Base-by-base conservation (phyloP, 257 asterid species). In the Gentiana dahurica region DNA sequence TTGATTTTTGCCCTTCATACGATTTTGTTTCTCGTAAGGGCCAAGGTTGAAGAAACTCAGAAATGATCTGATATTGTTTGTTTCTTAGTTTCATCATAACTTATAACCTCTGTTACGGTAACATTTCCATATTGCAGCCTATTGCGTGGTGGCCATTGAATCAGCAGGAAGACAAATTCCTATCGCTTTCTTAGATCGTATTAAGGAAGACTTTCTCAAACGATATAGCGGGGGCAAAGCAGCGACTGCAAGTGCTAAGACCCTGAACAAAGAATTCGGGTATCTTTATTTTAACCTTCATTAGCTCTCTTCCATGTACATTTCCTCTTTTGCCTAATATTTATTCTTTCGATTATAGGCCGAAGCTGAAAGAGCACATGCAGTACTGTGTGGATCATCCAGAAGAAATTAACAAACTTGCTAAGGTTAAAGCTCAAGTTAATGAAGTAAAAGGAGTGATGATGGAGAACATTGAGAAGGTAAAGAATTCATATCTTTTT, bases 381-480 rank as follows among this genome's bases (percentile, higher is more conserved):
- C 66, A 70, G 57, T 79, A 75, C 6, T 75, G 79, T 61, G 69
- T 64, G 2, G 77, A 69, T 34, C 76, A 80, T 66, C 81, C 83
- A 1, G 81, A 80, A 67, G 87, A 80, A 63, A 72, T 80, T 9
- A 74, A 55, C 67, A 77, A 72, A 52, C 69, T 77, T 64, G 74
- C 77, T 38, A 80, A 80, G 49, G 81, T 80, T 8, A 74, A 80
- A 68, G 79, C 79, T 69, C 83, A 79, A 63, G 83, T 79, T 44
- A 51, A 74, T 48, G 81, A 73, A 68, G 86, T 79, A 0, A 79
- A 79, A 63, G 83, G 79, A 41, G 86, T 79, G 51, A 79, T 79
- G 86, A 68, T 76, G 83, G 83, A 76, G 59, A 79, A 79, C 60
- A 76, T 79, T 61, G 86, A 79, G 63, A 79, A 79, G 86, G 86